Base-by-base conservation (phyloP, 345 rosid genomes). In the Rhodamnia argentea region DNA sequence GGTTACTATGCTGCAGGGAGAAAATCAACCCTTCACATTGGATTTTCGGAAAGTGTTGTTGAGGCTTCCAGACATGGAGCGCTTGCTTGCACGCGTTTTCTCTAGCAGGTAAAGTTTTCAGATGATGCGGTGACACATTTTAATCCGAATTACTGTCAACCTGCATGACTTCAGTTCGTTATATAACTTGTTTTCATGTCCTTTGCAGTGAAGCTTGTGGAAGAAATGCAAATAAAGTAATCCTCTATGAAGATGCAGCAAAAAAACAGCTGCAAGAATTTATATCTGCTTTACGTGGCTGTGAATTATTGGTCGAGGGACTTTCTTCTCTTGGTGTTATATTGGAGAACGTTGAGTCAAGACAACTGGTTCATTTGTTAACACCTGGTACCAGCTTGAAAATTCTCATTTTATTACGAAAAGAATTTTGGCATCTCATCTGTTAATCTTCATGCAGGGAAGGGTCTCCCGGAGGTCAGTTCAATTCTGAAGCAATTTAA, bases 1-100 rank as follows among this genome's bases (percentile, higher is more conserved):
- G 54, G 26, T 53, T n/a, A 82, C 83, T 91, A 84, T 83, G 87
- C 59, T 86, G 75, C 88, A 97, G 99, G 99, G 96, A 84, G 92
- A 86, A 88, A 95, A 92, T 89, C 92, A 90, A 82, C 86, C 95
- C 27, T 87, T 89, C 87, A 90, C 94, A 14, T 90, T 94, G 85
- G 98, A 97, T 86, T 97, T 95, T 84, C 94, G 94, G 82, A 97
- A 95, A 86, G 91, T 91, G 27, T 87, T 97, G 87, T 92, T 94
- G 81, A 92, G 91, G 91, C 93, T 97, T 90, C 98, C 99, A 42
- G 99, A 97, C 90, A 94, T 97, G 96, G 99, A 97, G 91, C 93
- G 99, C 87, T 83, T 97, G 90, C 93, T 97, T 88, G 94, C 95
- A 5, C 96, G 93, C 29, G 91, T 95, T 87, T 97, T 93, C 89